Evolutionary conservation across 352 stramenopile genomes (phyloP), one percentile per base, ranked within the genome.

Genomic region (Pythium volutum): DNA sequence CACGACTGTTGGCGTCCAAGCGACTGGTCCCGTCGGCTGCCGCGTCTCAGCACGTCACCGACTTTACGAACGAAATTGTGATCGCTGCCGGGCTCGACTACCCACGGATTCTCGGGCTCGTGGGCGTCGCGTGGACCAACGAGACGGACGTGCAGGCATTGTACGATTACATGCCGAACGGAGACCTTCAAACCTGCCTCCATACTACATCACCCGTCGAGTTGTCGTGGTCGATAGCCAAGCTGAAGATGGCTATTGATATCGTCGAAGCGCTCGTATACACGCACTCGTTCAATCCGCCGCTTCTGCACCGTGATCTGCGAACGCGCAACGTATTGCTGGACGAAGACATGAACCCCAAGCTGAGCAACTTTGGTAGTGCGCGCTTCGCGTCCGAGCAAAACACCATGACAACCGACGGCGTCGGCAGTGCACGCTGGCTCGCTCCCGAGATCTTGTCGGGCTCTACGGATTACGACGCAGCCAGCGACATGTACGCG

Each of bases 151-250:
- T 87, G 0, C 74, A 86, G 59, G 80, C 73, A 6, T 45, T 90
- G 15, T 86, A 84, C 48, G 78, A 90, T 62, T 90, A 84, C 59
- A 83, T 88, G 78, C 52, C 77, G 1, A 71, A 72, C 8, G 77
- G 79, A 29, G 78, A 90, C 29, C 33, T 90, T 2, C 55, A 73
- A 10, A 67, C 64, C 4, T 76, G 77, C 20, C 58, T 89, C 29
- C 49, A 61, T 0, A 52, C 62, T 15, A 55, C 53, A 16, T 61
- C 66, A n/a, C 38, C 58, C 8, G 53, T 47, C 18, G n/a, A 42
- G n/a, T n/a, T n/a, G 18, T 42, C 72, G 26, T 89, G 79, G 79
- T 73, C 66, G 16, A 20, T 64, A 10, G 64, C 75, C 34, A 87
- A 88, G 46, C 34, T 88, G 8, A 69, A 84, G 42, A 56, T 88